A percentile compares a stretch with the other conserved stretches of the same genome.
Conservation (phyloP, 768 basidiomycete species). For the Sporobolomyces pararoseus region DNA sequence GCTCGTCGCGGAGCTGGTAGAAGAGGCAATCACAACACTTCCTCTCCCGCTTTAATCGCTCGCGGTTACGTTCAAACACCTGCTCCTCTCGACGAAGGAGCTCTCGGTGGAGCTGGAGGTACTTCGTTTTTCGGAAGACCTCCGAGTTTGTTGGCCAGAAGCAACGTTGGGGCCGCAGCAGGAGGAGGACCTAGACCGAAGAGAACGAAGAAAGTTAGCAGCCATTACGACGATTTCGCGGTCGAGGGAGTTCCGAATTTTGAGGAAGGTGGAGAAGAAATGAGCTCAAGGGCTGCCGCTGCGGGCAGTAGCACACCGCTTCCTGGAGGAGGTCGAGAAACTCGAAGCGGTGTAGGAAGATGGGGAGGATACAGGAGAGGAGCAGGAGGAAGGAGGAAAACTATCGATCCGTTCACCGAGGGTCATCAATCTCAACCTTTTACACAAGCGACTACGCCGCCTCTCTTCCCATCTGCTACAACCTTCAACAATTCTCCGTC, state of each 20-base stretch:
- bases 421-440: neutral
- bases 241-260: slow-evolving; percentile 18
- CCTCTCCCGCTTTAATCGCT: too few species aligned
- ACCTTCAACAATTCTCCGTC: neutral
- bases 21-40: too few species aligned
- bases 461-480: neutral
- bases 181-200: slow-evolving; percentile 14
- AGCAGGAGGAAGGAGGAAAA: neutral
- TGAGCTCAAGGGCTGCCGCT: too few species aligned
- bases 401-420: neutral
- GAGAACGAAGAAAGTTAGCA: slow-evolving; percentile 30
- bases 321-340: neutral
- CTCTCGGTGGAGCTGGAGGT: neutral
- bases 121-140: slow-evolving; percentile 1
- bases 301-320: neutral
- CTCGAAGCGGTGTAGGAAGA: neutral
- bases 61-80: too few species aligned
- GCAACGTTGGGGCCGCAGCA: neutral
- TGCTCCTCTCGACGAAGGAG: too few species aligned
- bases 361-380: slow-evolving; percentile 4
- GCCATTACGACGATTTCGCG: slow-evolving; percentile 34
- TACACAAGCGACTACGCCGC: neutral
- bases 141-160: neutral
- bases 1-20: slow-evolving; percentile 3
- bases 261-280: slow-evolving; percentile 1